Percentiles rank a stretch among this genome's conserved stretches.
Conservation (phyloP, 768 basidiomycete species). For the Collybia mongolica region DNA sequence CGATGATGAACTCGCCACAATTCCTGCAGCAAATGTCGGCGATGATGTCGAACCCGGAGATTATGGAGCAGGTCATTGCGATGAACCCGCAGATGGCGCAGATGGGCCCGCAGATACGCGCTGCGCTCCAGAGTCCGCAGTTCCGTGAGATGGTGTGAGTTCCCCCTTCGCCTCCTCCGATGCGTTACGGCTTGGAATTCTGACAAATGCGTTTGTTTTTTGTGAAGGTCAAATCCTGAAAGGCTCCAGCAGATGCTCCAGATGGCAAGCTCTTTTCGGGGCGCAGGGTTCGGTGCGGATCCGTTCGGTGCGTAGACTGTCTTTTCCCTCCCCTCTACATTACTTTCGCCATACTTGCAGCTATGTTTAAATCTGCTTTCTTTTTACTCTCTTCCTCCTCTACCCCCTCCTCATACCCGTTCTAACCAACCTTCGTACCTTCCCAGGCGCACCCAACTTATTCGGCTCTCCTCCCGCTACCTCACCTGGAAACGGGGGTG, state of each 20-base stretch:
- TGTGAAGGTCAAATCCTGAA: constrained; percentile 69
- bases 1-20: constrained; percentile 82
- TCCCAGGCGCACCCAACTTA: too few relatives aligned
- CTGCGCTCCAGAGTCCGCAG: constrained; percentile 72
- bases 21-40: constrained; percentile 86
- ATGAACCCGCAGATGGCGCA: constrained; percentile 73
- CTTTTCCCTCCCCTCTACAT: too few relatives aligned
- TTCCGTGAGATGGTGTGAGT: constrained; percentile 77
- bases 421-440: too few relatives aligned
- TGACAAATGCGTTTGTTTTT: too few relatives aligned
- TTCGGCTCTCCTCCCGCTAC: too few relatives aligned
- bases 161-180: neutral
- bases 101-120: constrained; percentile 80
- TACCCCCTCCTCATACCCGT: too few relatives aligned
- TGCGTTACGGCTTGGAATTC: neutral
- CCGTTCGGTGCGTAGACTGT: too few relatives aligned
- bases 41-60: constrained; percentile 85
- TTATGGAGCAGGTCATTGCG: constrained; percentile 84
- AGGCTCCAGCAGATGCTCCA: constrained; percentile 72
- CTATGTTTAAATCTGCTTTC: too few relatives aligned
- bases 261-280: constrained; percentile 58
- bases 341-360: too few relatives aligned
- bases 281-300: constrained; percentile 18
- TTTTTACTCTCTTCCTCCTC: too few relatives aligned
- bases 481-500: too few relatives aligned